phyloP scores from a whole-genome alignment of 805 yeast species.

The Ogataea pilisensis region DNA sequence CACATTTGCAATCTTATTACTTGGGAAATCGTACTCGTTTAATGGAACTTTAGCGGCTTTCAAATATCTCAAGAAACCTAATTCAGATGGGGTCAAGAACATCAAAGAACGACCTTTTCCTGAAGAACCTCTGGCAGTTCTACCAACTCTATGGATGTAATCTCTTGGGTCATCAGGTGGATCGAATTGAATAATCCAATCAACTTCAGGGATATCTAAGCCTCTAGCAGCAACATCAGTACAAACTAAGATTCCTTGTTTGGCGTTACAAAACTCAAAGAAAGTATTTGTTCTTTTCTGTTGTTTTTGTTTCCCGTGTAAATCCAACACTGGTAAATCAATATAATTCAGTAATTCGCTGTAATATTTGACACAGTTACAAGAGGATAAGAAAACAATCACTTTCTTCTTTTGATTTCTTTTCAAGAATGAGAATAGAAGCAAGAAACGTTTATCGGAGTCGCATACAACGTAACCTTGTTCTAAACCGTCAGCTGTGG shows the following conservation, averaged over 20 bases:
- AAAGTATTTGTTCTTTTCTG: slow-evolving; percentile 98
- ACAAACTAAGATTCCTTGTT: slow-evolving; percentile 86
- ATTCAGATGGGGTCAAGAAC: slow-evolving; percentile 92
- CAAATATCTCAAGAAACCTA: slow-evolving; percentile 90
- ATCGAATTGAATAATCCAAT: slow-evolving; percentile 98
- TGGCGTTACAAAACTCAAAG: slow-evolving; percentile 97
- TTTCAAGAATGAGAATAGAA: slow-evolving; percentile 88
- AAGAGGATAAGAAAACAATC: slow-evolving; percentile 92
- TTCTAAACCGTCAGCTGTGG: slow-evolving; percentile 95
- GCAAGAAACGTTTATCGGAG: slow-evolving; percentile 86
- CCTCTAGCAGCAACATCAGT: slow-evolving; percentile 99
- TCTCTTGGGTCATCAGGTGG: slow-evolving; percentile 99
- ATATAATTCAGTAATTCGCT: slow-evolving; percentile 94
- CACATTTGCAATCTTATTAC: slow-evolving; percentile 91
- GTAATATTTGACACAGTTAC: slow-evolving; percentile 95
- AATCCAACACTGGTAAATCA: slow-evolving; percentile 92
- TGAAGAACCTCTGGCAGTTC: slow-evolving; percentile 91
- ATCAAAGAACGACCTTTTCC: slow-evolving; percentile 93
- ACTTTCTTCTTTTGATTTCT: slow-evolving; percentile 87
- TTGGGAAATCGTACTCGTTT: slow-evolving; percentile 95
- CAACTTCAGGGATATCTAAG: slow-evolving; percentile 95
- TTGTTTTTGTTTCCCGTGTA: slow-evolving; percentile 98
- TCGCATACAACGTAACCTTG: slow-evolving; percentile 99
- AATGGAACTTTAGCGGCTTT: slow-evolving; percentile 97
- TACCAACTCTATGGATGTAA: slow-evolving; percentile 97